Evolutionary conservation across 2,329 filamentous ascomycete species (phyloP).

Genomic region (Xylariaceae sp.): DNA sequence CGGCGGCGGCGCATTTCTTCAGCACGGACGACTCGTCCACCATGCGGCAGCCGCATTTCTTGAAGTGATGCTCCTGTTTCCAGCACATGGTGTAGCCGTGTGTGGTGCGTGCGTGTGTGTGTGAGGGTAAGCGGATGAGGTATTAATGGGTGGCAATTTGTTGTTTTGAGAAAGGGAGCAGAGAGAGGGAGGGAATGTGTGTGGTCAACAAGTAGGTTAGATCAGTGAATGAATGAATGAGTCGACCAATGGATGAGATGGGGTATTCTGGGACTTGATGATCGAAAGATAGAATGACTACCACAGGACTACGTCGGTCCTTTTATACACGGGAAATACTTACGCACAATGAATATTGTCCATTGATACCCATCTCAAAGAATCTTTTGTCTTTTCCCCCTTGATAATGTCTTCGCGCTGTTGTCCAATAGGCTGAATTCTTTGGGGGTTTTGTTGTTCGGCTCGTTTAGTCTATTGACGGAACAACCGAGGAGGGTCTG

Average conservation of each 20-base stretch:
- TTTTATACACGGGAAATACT: not conserved
- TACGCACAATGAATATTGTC: not conserved
- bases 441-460: too few relatives aligned
- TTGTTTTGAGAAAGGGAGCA: not conserved
- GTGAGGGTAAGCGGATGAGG: not conserved
- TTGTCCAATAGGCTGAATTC: too few relatives aligned
- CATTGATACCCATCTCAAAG: not conserved
- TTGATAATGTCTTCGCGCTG: not conserved
- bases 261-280: too few relatives aligned
- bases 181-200: too few relatives aligned
- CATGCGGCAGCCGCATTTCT: slow-evolving; percentile 17
- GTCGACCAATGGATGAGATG: too few relatives aligned
- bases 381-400: not conserved
- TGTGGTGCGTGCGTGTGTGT: not conserved
- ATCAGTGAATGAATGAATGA: too few relatives aligned
- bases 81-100: slow-evolving; percentile 19
- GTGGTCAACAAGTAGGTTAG: too few relatives aligned
- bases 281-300: too few relatives aligned
- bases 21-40: not conserved
- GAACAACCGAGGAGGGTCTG: too few relatives aligned
- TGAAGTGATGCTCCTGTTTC: slow-evolving; percentile 15
- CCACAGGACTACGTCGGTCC: too few relatives aligned
- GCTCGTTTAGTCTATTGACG: too few relatives aligned
- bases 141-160: not conserved
- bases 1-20: not conserved